Evolutionary conservation across 2,329 filamentous ascomycete genomes (phyloP).

Genomic region (Thielaviopsis musarum): DNA sequence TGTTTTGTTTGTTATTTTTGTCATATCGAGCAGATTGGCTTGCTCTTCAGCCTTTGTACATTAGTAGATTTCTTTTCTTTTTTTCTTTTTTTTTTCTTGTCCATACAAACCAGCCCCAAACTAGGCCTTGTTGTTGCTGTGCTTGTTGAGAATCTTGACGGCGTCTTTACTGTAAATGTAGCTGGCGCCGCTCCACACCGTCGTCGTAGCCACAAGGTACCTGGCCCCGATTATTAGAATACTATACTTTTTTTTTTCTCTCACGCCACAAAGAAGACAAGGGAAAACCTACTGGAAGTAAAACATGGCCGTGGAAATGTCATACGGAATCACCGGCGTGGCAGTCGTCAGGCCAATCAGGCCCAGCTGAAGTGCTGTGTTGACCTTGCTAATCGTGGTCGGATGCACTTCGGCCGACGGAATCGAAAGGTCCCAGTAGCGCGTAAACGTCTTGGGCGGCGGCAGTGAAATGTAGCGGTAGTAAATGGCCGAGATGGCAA

Average conservation of each 20-base stretch:
- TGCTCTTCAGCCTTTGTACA: neutral
- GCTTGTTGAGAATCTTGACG: slow-evolving; percentile 56
- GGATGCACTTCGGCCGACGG: slow-evolving; percentile 73
- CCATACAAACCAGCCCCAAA: neutral
- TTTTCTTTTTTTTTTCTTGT: neutral
- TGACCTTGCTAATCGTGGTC: slow-evolving; percentile 75
- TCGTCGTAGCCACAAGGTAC: slow-evolving; percentile 74
- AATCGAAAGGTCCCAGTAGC: slow-evolving; percentile 96
- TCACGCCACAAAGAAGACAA: neutral
- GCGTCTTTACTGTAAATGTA: slow-evolving; percentile 85
- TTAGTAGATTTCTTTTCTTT: neutral
- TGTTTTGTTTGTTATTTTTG: neutral
- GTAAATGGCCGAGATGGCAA: slow-evolving; percentile 78
- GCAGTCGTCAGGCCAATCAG: slow-evolving; percentile 75
- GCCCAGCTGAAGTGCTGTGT: slow-evolving; percentile 79
- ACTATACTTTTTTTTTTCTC: neutral
- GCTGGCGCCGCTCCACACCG: slow-evolving; percentile 82
- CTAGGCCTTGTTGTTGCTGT: neutral
- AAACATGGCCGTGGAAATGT: slow-evolving; percentile 37
- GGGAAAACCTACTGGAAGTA: slow-evolving; percentile 42
- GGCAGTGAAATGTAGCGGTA: slow-evolving; percentile 92
- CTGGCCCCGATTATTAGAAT: slow-evolving; percentile 17
- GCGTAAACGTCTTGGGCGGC: slow-evolving; percentile 73
- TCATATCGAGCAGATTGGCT: neutral
- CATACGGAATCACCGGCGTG: slow-evolving; percentile 52